A percentile compares a stretch with the other conserved stretches of the same genome.
Evolutionary conservation across 495 filamentous ascomycete genomes (phyloP).

Genomic region (Emericellopsis terricola): DNA sequence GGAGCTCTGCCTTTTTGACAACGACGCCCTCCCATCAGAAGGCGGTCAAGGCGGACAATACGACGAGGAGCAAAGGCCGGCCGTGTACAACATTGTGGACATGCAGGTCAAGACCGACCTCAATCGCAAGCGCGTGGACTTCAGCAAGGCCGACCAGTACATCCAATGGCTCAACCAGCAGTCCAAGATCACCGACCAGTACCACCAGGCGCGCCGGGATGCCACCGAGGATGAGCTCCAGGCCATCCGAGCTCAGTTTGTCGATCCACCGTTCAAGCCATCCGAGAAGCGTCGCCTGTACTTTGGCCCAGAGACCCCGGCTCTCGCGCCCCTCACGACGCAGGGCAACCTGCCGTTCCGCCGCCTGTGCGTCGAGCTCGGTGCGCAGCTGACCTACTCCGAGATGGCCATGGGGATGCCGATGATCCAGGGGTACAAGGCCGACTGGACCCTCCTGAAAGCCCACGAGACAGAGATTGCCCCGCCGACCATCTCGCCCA

Average conservation of each 20-base stretch:
- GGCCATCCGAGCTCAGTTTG: conserved; percentile 61
- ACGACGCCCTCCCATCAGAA: conserved; percentile 3
- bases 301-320: conserved; percentile 81
- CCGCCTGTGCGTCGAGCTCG: conserved; percentile 74
- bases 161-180: conserved; percentile 53
- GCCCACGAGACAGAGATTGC: conserved; percentile 64
- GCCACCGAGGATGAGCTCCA: conserved; percentile 19
- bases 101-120: conserved; percentile 48
- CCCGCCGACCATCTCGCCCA: conserved; percentile 38
- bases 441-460: conserved; percentile 89
- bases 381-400: conserved; percentile 87
- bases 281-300: conserved; percentile 89
- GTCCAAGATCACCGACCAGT: conserved; percentile 27
- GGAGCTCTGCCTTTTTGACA: conserved; percentile 53
- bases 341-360: conserved; percentile 97
- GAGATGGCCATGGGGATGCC: conserved; percentile 95
- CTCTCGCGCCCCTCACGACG: conserved; percentile 72
- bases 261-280: conserved; percentile 67
- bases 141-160: conserved; percentile 58
- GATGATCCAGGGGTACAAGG: conserved; percentile 74
- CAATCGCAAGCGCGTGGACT: conserved; percentile 42
- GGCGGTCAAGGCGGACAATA: conserved; percentile 8
- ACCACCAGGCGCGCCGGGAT: conserved; percentile 22
- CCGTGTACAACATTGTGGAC: conserved; percentile 56
- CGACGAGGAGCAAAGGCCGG: conserved; percentile 22